Evolutionary conservation across 2,329 filamentous ascomycete species (phyloP).

Genomic region (Aureobasidium sp.): DNA sequence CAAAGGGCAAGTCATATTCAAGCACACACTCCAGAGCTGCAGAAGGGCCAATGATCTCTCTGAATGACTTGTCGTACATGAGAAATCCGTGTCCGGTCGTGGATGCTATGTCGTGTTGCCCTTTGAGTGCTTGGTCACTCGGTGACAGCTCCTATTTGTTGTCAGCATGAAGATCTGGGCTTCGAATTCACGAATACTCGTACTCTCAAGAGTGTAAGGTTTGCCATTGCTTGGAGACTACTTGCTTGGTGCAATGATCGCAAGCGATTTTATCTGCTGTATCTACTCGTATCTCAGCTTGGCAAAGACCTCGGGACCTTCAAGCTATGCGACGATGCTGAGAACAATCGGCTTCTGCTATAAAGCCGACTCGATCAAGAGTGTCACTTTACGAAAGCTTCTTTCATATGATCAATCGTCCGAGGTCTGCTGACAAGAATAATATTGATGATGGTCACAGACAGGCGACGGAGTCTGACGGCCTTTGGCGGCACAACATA

Average conservation of each 20-base stretch:
- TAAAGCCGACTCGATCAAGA: background rate
- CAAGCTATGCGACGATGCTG: background rate
- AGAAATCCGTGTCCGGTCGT: slow-evolving; percentile 19
- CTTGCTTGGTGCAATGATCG: no score
- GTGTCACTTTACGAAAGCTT: background rate
- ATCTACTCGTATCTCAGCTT: background rate
- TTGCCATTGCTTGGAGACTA: background rate
- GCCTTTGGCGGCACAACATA: background rate
- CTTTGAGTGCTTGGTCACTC: background rate
- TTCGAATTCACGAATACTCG: no score
- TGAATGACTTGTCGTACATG: slow-evolving; percentile 24
- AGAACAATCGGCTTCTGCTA: background rate
- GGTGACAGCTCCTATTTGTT: background rate
- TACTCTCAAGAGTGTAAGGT: background rate
- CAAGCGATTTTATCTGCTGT: background rate
- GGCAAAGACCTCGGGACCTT: background rate
- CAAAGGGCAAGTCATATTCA: slow-evolving; percentile 24
- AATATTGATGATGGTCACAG: background rate
- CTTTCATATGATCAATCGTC: background rate
- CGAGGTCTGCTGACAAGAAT: background rate
- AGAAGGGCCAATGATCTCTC: slow-evolving; percentile 21
- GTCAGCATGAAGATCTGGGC: background rate
- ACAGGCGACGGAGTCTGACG: slow-evolving; percentile 1
- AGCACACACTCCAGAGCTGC: slow-evolving; percentile 21
- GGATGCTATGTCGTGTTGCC: background rate